Conservation (phyloP, 768 basidiomycete species). For the Hericium coralloides region DNA sequence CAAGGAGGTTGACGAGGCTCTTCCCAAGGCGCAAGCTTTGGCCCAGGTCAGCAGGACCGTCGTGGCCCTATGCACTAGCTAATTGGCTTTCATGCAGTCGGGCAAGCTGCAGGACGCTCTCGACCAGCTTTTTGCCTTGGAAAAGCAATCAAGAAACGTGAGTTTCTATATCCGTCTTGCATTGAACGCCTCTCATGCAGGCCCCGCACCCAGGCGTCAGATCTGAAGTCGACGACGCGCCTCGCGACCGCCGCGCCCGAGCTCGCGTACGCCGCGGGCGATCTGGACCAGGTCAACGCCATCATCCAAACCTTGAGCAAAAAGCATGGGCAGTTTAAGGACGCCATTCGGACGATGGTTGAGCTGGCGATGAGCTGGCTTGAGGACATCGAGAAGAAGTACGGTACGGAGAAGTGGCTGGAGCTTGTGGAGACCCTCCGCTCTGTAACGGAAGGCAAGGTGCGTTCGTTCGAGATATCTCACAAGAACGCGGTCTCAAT, state of each 20-base stretch:
- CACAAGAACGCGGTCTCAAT: not conserved
- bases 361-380: conserved; percentile 81
- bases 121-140: conserved; percentile 81
- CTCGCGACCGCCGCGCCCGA: conserved; percentile 68
- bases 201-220: conserved; percentile 62
- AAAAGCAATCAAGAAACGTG: conserved; percentile 97
- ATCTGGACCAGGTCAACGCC: conserved; percentile 64
- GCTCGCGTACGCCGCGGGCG: conserved; percentile 61
- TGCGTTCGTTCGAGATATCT: conserved; percentile 24
- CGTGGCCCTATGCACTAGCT: not conserved
- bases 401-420: conserved; percentile 72
- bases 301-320: conserved; percentile 69
- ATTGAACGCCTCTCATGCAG: not conserved
- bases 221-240: conserved; percentile 84
- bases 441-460: conserved; percentile 95
- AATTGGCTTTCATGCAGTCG: conserved; percentile 34
- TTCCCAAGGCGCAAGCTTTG: conserved; percentile 58
- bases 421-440: conserved; percentile 85
- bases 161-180: conserved; percentile 17
- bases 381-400: conserved; percentile 57
- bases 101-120: conserved; percentile 79
- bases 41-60: conserved; percentile 50
- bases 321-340: conserved; percentile 96
- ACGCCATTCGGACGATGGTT: conserved; percentile 83
- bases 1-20: conserved; percentile 65